Base-by-base conservation (phyloP, 345 rosid species). In the Citrus cavaleriei region DNA sequence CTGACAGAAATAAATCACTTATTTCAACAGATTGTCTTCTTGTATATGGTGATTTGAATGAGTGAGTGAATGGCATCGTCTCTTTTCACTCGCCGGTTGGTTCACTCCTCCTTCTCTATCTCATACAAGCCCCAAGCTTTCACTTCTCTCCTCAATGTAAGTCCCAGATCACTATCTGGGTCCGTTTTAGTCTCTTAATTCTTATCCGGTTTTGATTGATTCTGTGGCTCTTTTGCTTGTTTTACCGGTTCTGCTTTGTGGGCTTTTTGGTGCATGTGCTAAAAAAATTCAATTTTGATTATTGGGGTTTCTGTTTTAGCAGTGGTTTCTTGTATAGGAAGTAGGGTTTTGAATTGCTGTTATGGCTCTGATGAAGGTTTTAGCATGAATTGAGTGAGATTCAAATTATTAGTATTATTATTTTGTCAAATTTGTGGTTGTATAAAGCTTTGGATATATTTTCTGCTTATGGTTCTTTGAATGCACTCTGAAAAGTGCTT, bases 11-110 rank as follows among this genome's bases (percentile, higher is more conserved):
- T 2, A 42, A 13, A 22, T 1, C 14, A 12, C 40, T 40, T 35
- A 4, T 76, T 37, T 35, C 40, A 59, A 3, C 70, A 62, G 18
- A 24, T 35, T 28, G 24, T 80, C 34, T 59, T 24, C 74, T 65
- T 73, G 40, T 67, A 10, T 57, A 59, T 82, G 87, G 74, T 80
- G 78, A 77, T 75, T 35, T 28, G 78, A 86, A 51, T 86, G 7
- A 16, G 57, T 16, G 19, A 18, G 58, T 59, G 81, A 27, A 91
- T 93, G 92, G 92, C 95, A 59, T 84, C 92, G 16, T 10, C 89
- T 24, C 80, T 83, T 83, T 81, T 90, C 81, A 49, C 88, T 74
- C 87, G 77, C 79, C 91, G 95, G 76, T 51, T 89, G 76, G 60
- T 87, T 79, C 74, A 62, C 54, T 65, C 78, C 77, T 84, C 89